These are phyloP conservation scores for Apiospora rasikravindrae DNA, from an alignment of 2,329 filamentous ascomycete genomes.

Conservation along the genomic window DNA sequence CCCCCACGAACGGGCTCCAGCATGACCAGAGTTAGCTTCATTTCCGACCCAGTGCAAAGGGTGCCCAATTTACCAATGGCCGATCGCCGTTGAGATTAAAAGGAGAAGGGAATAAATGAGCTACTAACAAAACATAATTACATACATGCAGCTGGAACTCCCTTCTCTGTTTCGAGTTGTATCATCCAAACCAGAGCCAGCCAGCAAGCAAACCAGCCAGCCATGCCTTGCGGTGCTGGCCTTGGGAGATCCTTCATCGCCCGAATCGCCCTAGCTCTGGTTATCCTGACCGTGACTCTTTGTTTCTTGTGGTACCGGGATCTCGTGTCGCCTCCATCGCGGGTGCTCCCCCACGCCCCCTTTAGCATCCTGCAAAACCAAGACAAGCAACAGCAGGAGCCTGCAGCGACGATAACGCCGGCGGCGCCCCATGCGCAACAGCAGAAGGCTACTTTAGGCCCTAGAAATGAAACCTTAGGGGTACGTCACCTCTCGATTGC, in stretches of 20 bases:
- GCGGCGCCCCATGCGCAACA: not conserved
- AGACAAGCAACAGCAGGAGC: not conserved
- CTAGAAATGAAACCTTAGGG: not conserved
- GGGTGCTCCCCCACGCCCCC: not conserved
- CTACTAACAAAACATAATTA: not conserved
- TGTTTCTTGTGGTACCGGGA: not conserved
- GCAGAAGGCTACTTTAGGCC: not conserved
- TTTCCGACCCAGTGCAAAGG: not conserved
- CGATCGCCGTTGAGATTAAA: not conserved
- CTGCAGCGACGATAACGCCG: not conserved
- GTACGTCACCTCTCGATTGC: not conserved
- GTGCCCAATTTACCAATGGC: not conserved
- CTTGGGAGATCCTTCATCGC: constrained; percentile 3
- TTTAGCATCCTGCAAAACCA: not conserved
- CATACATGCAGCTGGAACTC: not conserved
- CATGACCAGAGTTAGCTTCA: not conserved
- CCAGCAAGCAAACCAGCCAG: not conserved
- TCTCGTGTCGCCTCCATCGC: not conserved
- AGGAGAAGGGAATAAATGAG: not conserved
- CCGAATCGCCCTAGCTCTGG: not conserved
- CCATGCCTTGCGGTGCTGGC: not conserved
- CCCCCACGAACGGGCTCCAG: not conserved
- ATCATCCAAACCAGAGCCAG: not conserved
- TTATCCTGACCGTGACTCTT: not conserved
- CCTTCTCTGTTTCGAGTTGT: not conserved